Conservation (phyloP, 192 early-diverging fungal genomes). For the Backusella luteola region DNA sequence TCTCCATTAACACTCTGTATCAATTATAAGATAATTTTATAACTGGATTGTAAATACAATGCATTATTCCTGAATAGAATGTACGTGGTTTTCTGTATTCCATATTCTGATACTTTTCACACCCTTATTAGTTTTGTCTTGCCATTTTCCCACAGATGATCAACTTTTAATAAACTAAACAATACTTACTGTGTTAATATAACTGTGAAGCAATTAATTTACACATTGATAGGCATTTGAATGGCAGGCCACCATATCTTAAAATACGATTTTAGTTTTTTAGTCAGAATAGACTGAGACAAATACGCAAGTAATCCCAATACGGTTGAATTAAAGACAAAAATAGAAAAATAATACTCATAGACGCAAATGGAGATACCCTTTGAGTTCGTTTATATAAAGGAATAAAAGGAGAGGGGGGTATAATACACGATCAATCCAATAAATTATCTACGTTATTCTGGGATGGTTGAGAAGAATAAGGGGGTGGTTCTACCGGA, state of each 20-base stretch:
- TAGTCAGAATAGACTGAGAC: background rate
- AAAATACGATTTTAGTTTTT: background rate
- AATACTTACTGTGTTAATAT: background rate
- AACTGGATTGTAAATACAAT: background rate
- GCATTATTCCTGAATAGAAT: background rate
- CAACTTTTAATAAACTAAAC: background rate
- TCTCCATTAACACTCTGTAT: background rate
- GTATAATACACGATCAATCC: background rate
- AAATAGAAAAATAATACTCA: background rate
- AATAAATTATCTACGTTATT: slow-evolving; percentile 1
- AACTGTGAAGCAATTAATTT: background rate
- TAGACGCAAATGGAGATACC: background rate
- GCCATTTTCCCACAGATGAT: background rate
- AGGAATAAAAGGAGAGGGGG: background rate
- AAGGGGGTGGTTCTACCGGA: background rate
- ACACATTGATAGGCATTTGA: background rate
- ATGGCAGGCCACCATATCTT: background rate
- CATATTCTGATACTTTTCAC: background rate
- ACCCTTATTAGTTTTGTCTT: background rate
- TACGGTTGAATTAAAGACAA: background rate
- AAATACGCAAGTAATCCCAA: background rate
- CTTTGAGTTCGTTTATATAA: background rate
- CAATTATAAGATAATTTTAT: background rate
- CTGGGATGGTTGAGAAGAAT: background rate
- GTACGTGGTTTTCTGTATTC: background rate